Conservation (phyloP, 2,329 filamentous ascomycete genomes). For the Scleromitrula shiraiana region DNA sequence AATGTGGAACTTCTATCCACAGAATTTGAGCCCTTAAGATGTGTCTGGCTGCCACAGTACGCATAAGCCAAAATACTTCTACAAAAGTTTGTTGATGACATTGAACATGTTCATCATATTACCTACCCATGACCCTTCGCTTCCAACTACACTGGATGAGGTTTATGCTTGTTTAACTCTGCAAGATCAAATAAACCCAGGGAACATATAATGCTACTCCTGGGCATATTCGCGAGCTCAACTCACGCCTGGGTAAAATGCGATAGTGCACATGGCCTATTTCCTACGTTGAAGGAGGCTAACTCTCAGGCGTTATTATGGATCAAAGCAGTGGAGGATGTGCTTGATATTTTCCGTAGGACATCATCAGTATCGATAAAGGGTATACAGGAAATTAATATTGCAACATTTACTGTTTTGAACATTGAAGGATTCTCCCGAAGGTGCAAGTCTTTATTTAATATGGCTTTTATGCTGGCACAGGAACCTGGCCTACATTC, state of each 20-base stretch:
- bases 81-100: slow-evolving; percentile 12
- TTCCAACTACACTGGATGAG: slow-evolving; percentile 7
- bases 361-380: slow-evolving; percentile 25
- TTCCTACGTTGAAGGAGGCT: slow-evolving; percentile 20
- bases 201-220: slow-evolving; percentile 8
- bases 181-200: slow-evolving; percentile 6
- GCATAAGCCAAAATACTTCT: slow-evolving; percentile 13
- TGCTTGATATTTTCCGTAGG: slow-evolving; percentile 28
- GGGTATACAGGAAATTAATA: slow-evolving; percentile 31
- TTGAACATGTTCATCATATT: slow-evolving; percentile 13
- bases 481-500: slow-evolving; percentile 15
- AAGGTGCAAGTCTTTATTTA: slow-evolving; percentile 27
- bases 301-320: slow-evolving; percentile 26
- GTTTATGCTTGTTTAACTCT: slow-evolving; percentile 8
- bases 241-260: slow-evolving; percentile 8
- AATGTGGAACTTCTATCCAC: background rate
- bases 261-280: slow-evolving; percentile 9
- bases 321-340: slow-evolving; percentile 28
- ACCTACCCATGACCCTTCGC: slow-evolving; percentile 12
- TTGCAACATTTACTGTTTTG: slow-evolving; percentile 28
- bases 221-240: slow-evolving; percentile 8
- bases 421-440: slow-evolving; percentile 31
- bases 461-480: slow-evolving; percentile 25
- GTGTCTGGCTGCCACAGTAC: slow-evolving; percentile 14
- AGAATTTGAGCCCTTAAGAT: slow-evolving; percentile 5